Percentiles rank a stretch among this genome's conserved stretches.
Conservation (phyloP, 441 rosid species). For the Hypseocharis bilobata region DNA sequence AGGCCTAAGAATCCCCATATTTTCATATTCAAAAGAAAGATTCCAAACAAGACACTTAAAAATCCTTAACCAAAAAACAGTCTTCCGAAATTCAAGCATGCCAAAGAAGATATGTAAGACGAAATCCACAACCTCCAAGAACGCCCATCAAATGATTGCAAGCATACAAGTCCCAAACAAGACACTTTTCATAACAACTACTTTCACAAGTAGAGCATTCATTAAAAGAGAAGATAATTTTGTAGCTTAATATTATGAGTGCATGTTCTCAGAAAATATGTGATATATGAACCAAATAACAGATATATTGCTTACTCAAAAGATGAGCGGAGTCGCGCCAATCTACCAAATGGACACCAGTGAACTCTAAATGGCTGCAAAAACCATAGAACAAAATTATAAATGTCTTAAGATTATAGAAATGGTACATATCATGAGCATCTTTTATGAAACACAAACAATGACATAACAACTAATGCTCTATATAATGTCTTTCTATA, state of each 20-base stretch:
- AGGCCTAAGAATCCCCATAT: too few species aligned
- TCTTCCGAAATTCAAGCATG: too few species aligned
- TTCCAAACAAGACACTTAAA: background rate
- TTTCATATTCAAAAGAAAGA: too few species aligned
- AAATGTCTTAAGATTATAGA: slow-evolving; percentile 9
- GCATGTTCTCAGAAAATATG: too few species aligned
- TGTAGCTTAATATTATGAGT: too few species aligned
- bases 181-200: background rate
- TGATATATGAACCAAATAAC: slow-evolving; percentile 19
- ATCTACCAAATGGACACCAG: slow-evolving; percentile 68
- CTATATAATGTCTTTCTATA: background rate
- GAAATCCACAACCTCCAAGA: background rate
- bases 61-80: background rate
- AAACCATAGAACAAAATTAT: slow-evolving; percentile 8
- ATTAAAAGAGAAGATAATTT: too few species aligned
- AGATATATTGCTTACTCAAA: slow-evolving; percentile 49
- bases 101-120: too few species aligned
- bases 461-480: background rate
- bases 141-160: background rate
- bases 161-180: background rate
- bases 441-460: background rate
- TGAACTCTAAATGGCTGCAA: slow-evolving; percentile 60
- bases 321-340: slow-evolving; percentile 40
- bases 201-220: background rate
- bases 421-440: slow-evolving; percentile 12